Evolutionary conservation across 1,284 basidiomycete genomes (phyloP), one percentile per base, ranked within the genome.

Genomic region (Inonotus obliquus): DNA sequence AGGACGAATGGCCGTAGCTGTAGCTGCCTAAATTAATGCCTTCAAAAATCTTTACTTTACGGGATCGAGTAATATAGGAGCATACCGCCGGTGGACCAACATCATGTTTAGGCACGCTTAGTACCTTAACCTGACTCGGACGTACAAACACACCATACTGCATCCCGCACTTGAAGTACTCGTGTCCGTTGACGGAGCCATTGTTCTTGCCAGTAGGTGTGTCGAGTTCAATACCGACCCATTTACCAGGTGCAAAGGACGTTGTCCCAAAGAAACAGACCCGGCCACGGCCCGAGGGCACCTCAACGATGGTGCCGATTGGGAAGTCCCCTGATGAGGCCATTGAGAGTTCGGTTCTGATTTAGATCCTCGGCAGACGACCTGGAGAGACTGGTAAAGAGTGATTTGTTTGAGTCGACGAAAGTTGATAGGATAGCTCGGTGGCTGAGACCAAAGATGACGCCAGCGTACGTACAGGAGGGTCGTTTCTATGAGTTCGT

Each of bases 121-220:
- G 71, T 1, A 85, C 70, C 69, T 86, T 92, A 63, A 98, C 91
- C 73, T 96, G 93, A 70, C 89, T 91, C 0, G 91, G 86, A 23
- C 94, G 81, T 4, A 98, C 90, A 73, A 99, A 99, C 45, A 98
- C 90, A 51, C 97, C 97, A 73, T 92, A 79, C 39, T 80, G 79
- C 57, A 82, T 79, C 67, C 83, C 81, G 76, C 94, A 96, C 17
- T 79, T 81, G 74, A 99, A 99, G 78, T 99, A 99, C 7, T 76
- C 69, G 61, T 88, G 79, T 29, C 91, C 95, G 54, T 89, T 81
- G 0, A 99, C 92, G 1, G 86, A 83, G 1, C 97, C 97, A 69
- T 99, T 91, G 77, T 99, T 99, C 86, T 98, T 98, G 44, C 97
- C 97, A 49, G 86, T 89, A 3, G 82, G 73, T 66, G 91, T 87